Evolutionary conservation across 2,329 filamentous ascomycete species (phyloP).

Genomic region (Tolypocladium capitatum): DNA sequence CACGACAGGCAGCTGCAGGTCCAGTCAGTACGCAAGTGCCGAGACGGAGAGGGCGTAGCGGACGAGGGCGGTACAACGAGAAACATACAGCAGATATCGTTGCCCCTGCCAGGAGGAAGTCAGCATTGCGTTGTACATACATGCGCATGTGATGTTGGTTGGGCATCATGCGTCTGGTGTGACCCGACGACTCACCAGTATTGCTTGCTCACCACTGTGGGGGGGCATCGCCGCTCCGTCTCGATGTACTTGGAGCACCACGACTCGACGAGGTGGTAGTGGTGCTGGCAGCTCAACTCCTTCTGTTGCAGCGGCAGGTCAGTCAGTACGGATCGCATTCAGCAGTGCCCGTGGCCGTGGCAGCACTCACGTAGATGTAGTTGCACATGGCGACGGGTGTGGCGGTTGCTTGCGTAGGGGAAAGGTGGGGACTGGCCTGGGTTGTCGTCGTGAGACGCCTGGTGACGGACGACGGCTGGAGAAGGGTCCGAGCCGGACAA

Average conservation of each 20-base stretch:
- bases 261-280: slow-evolving; percentile 35
- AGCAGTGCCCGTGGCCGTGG: not conserved
- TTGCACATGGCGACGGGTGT: slow-evolving; percentile 29
- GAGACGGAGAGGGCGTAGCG: too few relatives aligned
- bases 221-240: slow-evolving; percentile 28
- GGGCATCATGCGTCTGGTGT: not conserved
- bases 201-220: slow-evolving; percentile 30
- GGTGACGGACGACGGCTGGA: not conserved
- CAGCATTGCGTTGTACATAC: slow-evolving; percentile 7
- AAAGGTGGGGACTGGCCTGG: not conserved
- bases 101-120: slow-evolving; percentile 20
- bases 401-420: not conserved
- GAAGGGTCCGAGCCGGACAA: not conserved
- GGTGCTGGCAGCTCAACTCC: slow-evolving; percentile 36
- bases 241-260: slow-evolving; percentile 33
- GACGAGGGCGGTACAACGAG: not conserved
- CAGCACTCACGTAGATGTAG: slow-evolving; percentile 31
- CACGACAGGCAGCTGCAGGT: slow-evolving; percentile 22
- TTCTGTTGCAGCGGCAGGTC: slow-evolving; percentile 20
- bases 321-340: not conserved
- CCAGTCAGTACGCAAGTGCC: slow-evolving; percentile 7
- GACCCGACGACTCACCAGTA: slow-evolving; percentile 23
- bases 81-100: slow-evolving; percentile 31
- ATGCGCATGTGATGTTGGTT: not conserved
- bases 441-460: too few relatives aligned